Evolutionary conservation across 1,284 basidiomycete species (phyloP), one percentile per base, ranked within the genome.

Genomic region (Puccinia polysora): DNA sequence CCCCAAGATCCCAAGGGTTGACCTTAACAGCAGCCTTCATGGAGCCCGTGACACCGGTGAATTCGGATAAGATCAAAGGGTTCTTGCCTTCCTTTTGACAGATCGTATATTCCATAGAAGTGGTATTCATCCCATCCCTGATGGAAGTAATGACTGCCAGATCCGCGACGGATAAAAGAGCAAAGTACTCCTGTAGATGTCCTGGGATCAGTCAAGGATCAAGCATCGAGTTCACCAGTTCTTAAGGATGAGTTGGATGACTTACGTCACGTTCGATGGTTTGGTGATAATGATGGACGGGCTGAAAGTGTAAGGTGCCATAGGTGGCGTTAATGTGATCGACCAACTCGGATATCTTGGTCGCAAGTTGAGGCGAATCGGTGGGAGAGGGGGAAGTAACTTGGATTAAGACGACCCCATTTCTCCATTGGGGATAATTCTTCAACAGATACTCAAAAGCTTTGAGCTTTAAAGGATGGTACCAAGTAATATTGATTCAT

Each of bases 251-350:
- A 34, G 18, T 15, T 32, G n/a, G 15, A 32, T 43, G 23, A 65
- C 75, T 67, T 20, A 77, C 76, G 60, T 78, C 78, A 34, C 81
- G 75, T 80, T 96, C 95, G 77, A 98, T 88, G 4, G 91, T 88
- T 82, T 98, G 95, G 81, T 98, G 95, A 82, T 97, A 98, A 79
- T 98, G 96, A 79, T 98, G 95, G n/a, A 97, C 91, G 10, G 96
- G 95, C 75, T 94, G 91, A 79, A 97, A 98, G 81, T 96, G 92
- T 55, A 98, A 82, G 74, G 87, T 89, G 45, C 95, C 96, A 79
- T 93, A 97, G 78, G 93, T 88, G 75, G 93, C 93, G 78, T 99
- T 99, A 82, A 99, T 97, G 77, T 93, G 90, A 49, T 90, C 89
- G 72, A 99, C 95, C 32, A 97, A 83, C 81, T 98, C 93, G 59